Percentiles rank a stretch among this genome's conserved stretches.
Evolutionary conservation across 2,329 filamentous ascomycete species (phyloP).

Genomic region (Coniochaeta hoffmannii): DNA sequence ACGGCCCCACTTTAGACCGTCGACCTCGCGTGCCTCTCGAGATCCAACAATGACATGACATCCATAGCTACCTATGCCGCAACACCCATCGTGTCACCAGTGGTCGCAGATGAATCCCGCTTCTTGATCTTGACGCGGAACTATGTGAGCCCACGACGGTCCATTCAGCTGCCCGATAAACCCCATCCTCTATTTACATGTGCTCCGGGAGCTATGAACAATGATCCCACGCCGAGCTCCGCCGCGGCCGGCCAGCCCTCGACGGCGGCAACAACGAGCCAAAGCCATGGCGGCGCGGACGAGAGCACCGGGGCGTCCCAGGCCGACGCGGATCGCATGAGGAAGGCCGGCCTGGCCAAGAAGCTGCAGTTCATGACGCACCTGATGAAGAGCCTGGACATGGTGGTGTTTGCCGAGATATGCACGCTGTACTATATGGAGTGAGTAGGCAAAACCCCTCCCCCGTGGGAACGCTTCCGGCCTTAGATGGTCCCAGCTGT

Average conservation of each 20-base stretch:
- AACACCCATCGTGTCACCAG: not conserved
- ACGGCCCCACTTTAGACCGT: too few species aligned
- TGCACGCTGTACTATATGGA: slow-evolving; percentile 65
- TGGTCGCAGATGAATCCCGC: not conserved
- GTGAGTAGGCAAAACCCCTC: slow-evolving; percentile 42
- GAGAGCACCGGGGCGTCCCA: slow-evolving; percentile 8
- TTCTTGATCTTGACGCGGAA: not conserved
- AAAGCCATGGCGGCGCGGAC: slow-evolving; percentile 4
- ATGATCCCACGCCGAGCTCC: slow-evolving; percentile 35
- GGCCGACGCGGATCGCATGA: slow-evolving; percentile 14
- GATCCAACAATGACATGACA: not conserved
- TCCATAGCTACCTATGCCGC: not conserved
- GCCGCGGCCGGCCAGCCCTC: slow-evolving; percentile 22
- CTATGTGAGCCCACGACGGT: slow-evolving; percentile 21
- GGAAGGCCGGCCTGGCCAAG: slow-evolving; percentile 33
- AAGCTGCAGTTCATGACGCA: slow-evolving; percentile 55
- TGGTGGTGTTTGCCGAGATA: slow-evolving; percentile 56
- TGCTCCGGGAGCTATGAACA: slow-evolving; percentile 37
- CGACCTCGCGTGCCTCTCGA: not conserved
- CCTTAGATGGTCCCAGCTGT: too few species aligned
- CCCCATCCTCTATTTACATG: slow-evolving; percentile 1
- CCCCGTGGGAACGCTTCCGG: too few species aligned
- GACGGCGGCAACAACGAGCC: slow-evolving; percentile 6
- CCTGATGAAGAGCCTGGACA: slow-evolving; percentile 54
- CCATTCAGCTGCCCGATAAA: not conserved